Evolutionary conservation across 1,284 basidiomycete genomes (phyloP), one percentile per base, ranked within the genome.

Genomic region (Malassezia sympodialis): DNA sequence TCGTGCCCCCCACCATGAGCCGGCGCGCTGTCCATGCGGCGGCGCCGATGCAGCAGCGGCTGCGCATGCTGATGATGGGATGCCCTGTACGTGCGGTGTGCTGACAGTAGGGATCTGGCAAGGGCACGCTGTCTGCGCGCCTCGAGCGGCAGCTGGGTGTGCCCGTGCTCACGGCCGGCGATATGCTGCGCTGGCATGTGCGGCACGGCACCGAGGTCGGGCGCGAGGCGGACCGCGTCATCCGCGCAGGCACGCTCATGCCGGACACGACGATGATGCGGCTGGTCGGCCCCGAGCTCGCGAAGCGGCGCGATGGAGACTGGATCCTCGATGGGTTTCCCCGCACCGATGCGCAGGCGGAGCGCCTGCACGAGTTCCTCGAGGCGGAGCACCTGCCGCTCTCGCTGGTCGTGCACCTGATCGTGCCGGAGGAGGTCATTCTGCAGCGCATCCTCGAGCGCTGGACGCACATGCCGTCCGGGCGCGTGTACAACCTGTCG

Each of bases 291-390:
- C 24, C 56, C 7, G 61, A 66, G 42, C 53, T 72, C 3, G 12
- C 52, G 8, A 32, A 51, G 23, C 47, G 66, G 15, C 56, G 35
- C 0, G 37, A 32, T 2, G 24, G 59, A 82, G 83, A 87, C 71
- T 96, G 91, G 91, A 86, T 96, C 61, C 77, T 98, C 31, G 93
- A 99, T 69, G 93, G 93, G 5, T 98, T 98, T 72, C 93, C 93
- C 28, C 84, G 93, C 35, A 99, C 93, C 2, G 76, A 93, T 2
- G 83, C 82, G 15, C 93, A 99, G 76, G 93, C 88, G 1, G 79
- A 84, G 72, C 79, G 93, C 41, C 80, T 99, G 10, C 88, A 96
- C 59, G 48, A 67, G 5, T 72, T 77, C 40, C 60, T 73, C 3
- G 34, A 50, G 1, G 7, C n/a, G 4, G 41, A 55, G 30, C 15